Evolutionary conservation across 129 eudicot species (phyloP).

Genomic region (Lonicera japonica): DNA sequence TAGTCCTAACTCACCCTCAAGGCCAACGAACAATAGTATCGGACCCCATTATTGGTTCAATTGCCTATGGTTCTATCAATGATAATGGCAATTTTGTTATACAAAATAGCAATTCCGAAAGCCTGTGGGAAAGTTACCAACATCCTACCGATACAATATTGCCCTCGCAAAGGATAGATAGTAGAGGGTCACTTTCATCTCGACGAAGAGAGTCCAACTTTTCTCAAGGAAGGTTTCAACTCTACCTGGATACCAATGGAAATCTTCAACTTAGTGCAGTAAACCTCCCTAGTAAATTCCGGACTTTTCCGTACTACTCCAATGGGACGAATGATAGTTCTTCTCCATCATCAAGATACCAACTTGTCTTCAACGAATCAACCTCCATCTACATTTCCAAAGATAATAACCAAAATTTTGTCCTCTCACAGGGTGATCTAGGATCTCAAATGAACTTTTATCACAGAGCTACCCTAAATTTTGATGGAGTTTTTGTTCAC

Average conservation of each 20-base stretch:
- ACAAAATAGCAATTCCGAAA: background rate
- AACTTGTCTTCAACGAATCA: constrained; percentile 17
- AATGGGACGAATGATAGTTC: too few species aligned
- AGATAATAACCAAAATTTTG: constrained; percentile 4
- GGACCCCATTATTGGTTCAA: background rate
- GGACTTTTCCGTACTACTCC: too few species aligned
- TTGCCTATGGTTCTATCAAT: constrained; percentile 7
- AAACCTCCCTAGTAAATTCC: too few species aligned
- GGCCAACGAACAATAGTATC: constrained; percentile 12
- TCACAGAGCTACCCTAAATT: constrained; percentile 22
- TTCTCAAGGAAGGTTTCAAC: constrained; percentile 21
- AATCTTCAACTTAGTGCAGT: constrained; percentile 17
- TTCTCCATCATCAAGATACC: background rate
- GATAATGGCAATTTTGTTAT: constrained; percentile 28
- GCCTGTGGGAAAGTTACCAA: constrained; percentile 28
- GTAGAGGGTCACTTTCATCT: background rate
- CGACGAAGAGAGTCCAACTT: constrained; percentile 13
- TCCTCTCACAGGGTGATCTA: background rate
- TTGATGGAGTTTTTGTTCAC: constrained; percentile 26
- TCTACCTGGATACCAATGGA: constrained; percentile 14
- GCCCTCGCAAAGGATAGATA: constrained; percentile 12
- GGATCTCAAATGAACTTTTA: background rate
- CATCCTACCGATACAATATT: constrained; percentile 33
- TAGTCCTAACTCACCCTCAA: constrained; percentile 20
- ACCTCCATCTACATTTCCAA: constrained; percentile 4